Evolutionary conservation across 2,329 filamentous ascomycete species (phyloP).

Genomic region (Gnomoniopsis sp.): DNA sequence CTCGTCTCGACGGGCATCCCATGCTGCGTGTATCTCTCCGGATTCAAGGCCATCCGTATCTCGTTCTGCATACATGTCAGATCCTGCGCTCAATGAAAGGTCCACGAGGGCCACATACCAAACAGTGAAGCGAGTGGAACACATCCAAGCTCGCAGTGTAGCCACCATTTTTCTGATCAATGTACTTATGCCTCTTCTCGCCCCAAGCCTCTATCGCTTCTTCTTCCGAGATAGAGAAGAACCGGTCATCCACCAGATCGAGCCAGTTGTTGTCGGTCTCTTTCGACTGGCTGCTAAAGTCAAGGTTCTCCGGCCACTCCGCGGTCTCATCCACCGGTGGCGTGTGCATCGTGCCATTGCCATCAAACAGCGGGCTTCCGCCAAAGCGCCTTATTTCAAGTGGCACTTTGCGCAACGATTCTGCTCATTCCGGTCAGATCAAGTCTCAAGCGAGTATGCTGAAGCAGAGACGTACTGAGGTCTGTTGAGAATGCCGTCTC

Average conservation of each 20-base stretch:
- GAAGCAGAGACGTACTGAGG: constrained; percentile 7
- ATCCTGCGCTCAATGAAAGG: neutral
- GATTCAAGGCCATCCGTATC: constrained; percentile 19
- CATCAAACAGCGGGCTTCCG: constrained; percentile 15
- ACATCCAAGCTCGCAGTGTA: constrained; percentile 20
- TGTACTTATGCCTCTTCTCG: constrained; percentile 7
- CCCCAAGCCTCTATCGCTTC: constrained; percentile 16
- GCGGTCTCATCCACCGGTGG: neutral
- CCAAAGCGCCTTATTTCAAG: constrained; percentile 11
- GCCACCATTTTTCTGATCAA: constrained; percentile 15
- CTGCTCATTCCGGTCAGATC: constrained; percentile 1
- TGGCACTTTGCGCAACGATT: constrained; percentile 7
- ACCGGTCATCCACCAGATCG: constrained; percentile 14
- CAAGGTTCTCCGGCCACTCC: constrained; percentile 14
- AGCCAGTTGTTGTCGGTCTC: constrained; percentile 17
- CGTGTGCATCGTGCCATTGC: constrained; percentile 16
- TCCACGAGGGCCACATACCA: constrained; percentile 6
- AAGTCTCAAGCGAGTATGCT: neutral
- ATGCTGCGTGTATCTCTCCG: constrained; percentile 17
- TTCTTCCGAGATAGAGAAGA: constrained; percentile 14
- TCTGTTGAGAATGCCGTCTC: constrained; percentile 14
- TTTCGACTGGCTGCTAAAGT: constrained; percentile 6
- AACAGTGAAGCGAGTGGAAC: constrained; percentile 22
- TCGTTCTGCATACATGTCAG: constrained; percentile 15
- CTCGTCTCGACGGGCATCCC: constrained; percentile 1